Evolutionary conservation across 2,329 filamentous ascomycete species (phyloP), one percentile per base, ranked within the genome.

Genomic region (Botryotinia globosa): DNA sequence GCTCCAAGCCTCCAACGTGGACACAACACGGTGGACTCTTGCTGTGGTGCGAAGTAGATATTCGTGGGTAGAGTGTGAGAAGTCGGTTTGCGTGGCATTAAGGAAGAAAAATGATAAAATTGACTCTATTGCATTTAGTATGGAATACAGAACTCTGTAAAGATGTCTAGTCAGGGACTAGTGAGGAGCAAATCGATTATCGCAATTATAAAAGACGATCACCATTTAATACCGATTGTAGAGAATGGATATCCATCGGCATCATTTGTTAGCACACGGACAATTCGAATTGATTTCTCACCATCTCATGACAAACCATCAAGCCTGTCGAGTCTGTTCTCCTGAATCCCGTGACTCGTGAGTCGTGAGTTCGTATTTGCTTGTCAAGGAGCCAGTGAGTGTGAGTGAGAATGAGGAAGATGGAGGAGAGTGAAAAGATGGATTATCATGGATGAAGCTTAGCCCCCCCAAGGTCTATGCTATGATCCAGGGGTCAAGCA

Each of bases 161-260:
- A 20, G 44, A 14, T 51, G 45, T 51, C 63, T 67, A 56, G 39
- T 42, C 64, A 56, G 29, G 48, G 25, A 56, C 48, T 67, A 56
- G 65, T 56, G 48, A 56, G 10, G 48, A 51, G 34, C 51, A 56
- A 54, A 67, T 67, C 29, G 48, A 67, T 56, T 56, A 67, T 67
- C 65, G 48, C 34, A 67, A 67, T 67, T 22, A 67, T 56, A 56
- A 67, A 67, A 42, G 65, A 32, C 34, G 65, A 67, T 67, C 65
- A 56, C 48, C 34, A 39, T 67, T 48, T 54, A 34, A 22, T 61
- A 61, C 22, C 58, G 58, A 61, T n/a, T 54, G n/a, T 29, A 14
- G 51, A 29, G 25, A 54, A 54, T 54, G 29, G 51, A 29, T 54
- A 54, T 29, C n/a, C 51, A 51, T 34, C 4, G 3, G 22, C 22